Base-by-base conservation (phyloP, 495 filamentous ascomycete species). In the Aspergillus kassunensis region DNA sequence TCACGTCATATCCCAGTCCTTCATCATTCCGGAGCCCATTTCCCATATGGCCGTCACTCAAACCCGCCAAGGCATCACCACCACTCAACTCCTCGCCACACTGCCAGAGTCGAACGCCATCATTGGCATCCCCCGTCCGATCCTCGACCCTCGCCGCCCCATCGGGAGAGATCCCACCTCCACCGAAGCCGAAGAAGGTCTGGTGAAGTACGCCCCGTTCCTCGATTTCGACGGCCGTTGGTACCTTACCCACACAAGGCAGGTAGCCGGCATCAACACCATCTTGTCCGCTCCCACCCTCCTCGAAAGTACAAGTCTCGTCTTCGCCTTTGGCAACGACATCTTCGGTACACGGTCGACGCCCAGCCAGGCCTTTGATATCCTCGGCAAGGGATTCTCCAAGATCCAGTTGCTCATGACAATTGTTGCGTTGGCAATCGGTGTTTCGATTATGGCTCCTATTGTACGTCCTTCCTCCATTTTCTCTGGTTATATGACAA, bases 11-110 rank as follows among this genome's bases (percentile, higher is more conserved):
- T 83, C 87, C 1, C 88, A 96, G 65, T 75, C 85, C 3, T 97
- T 84, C 63, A 69, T 96, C 56, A 84, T 96, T 59, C 77, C 86
- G 2, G 80, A 85, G 40, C 78, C 86, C 23, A 82, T 97, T 54
- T 82, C 84, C 24, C 80, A 87, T 43, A 83, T 97, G 65, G 77
- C 86, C 5, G 87, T 95, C 16, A 95, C 91, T 7, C 81, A 89
- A 63, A 98, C 93, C 6, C 82, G 87, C 29, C 93, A 98, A 73
- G 92, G 93, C 13, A 97, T 98, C 69, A 93, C 90, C 4, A 83
- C 82, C 20, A 85, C 88, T 16, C 84, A 90, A 52, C 75, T 98
- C 5, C 79, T 98, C 27, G 90, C 86, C 44, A 82, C 84, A 34
- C 74, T 95, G 8, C 81, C 89, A 7, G 73, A 77, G 29, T 76